Evolutionary conservation across 2,329 filamentous ascomycete genomes (phyloP), one percentile per base, ranked within the genome.

Genomic region (Metarhizium guizhouense): DNA sequence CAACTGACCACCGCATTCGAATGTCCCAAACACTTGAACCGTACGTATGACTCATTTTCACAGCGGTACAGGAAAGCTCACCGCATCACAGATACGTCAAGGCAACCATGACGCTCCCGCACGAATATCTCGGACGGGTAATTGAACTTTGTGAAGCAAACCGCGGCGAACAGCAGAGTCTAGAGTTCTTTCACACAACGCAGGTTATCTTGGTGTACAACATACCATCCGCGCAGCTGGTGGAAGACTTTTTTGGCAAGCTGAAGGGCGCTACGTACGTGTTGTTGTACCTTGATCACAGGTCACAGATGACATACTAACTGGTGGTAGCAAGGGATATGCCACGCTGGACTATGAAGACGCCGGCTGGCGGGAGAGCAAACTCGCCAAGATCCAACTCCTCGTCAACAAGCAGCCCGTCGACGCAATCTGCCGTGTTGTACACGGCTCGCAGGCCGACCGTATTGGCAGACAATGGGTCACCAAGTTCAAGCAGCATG

Each of bases 311-410:
- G 40, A 14, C 13, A n/a, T 11, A 8, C 16, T 47, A 7, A 2
- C 30, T 29, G n/a, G 10, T 16, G 25, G 54, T 52, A 74, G 73
- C 2, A 96, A 96, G 69, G 94, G 94, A 11, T 99, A 99, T 64
- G 94, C 94, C 0, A 94, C 88, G 40, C 81, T 99, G 5, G 94
- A 99, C 70, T 99, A 99, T 68, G 94, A 99, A 73, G 94, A 99
- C 64, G 87, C 91, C 0, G 93, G 89, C 0, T 99, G 91, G 82
- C 84, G 87, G 25, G 74, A 82, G 58, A 90, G 87, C 65, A 84
- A 85, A 59, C 84, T 99, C 45, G 84, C 90, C 59, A 97, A 96
- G 72, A 79, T 99, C 40, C 91, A 96, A 69, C 77, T 99, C 2
- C 81, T 97, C 7, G 93, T 99, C 60, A 99, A 99, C 72, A 95